phyloP scores from a whole-genome alignment of 1,284 basidiomycete genomes.

The Microbotryomycetes sp. region DNA sequence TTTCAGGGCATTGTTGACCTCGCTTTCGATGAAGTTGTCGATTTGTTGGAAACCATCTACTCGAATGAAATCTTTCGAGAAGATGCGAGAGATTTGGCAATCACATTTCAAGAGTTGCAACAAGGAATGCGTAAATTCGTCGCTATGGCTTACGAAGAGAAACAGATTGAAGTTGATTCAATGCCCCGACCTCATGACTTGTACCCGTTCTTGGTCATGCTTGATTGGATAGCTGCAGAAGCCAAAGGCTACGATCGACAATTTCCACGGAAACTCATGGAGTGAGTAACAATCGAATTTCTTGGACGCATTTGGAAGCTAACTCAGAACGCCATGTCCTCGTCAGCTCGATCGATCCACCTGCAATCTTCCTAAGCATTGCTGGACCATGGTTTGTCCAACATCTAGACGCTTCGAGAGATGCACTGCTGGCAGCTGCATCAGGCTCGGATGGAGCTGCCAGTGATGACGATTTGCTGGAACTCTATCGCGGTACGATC shows the following conservation, averaged over 20 bases:
- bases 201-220: constrained; percentile 69
- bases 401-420: constrained; percentile 66
- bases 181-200: constrained; percentile 57
- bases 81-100: constrained; percentile 36
- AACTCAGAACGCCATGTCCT: neutral
- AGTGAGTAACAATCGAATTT: constrained; percentile 49
- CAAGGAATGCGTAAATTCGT: constrained; percentile 48
- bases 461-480: constrained; percentile 81
- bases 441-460: constrained; percentile 63
- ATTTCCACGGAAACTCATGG: constrained; percentile 73
- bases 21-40: constrained; percentile 64
- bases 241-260: constrained; percentile 75
- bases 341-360: constrained; percentile 20
- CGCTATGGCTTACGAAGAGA: constrained; percentile 47
- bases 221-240: constrained; percentile 79
- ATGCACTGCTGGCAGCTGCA: constrained; percentile 44
- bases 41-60: constrained; percentile 43
- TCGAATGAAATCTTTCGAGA: constrained; percentile 36
- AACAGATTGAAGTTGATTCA: constrained; percentile 57
- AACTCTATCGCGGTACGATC: constrained; percentile 70
- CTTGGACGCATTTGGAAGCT: neutral
- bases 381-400: constrained; percentile 70
- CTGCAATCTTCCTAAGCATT: constrained; percentile 54
- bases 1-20: constrained; percentile 67
- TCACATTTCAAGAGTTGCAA: constrained; percentile 41